These are phyloP conservation scores for Fereydounia khargensis DNA, from an alignment of 1,284 basidiomycete species.

Conservation along the genomic window DNA sequence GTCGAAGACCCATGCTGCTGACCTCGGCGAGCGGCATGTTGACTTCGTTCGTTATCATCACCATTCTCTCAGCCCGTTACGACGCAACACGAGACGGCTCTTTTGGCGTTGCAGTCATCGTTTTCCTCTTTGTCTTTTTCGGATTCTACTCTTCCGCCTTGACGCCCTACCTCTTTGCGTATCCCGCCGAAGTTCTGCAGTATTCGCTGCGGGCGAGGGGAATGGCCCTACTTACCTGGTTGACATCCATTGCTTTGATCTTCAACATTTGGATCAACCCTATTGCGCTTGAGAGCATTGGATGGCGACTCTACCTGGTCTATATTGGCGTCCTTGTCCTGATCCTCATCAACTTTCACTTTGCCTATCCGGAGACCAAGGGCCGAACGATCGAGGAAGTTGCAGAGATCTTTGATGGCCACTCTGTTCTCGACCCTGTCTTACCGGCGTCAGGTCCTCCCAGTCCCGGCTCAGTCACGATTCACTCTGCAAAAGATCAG, in stretches of 20 bases:
- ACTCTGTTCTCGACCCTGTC: too few species aligned
- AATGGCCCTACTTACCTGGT: slow-evolving; percentile 14
- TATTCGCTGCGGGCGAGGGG: slow-evolving; percentile 21
- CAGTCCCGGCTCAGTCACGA: too few species aligned
- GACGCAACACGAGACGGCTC: neutral
- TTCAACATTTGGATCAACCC: slow-evolving; percentile 29
- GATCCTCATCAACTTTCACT: slow-evolving; percentile 26
- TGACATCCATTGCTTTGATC: slow-evolving; percentile 15
- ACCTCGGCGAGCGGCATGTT: slow-evolving; percentile 2
- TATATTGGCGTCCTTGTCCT: slow-evolving; percentile 18
- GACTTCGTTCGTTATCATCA: slow-evolving; percentile 1
- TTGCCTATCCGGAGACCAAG: slow-evolving; percentile 26
- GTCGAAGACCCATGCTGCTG: slow-evolving; percentile 1
- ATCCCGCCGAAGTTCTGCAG: slow-evolving; percentile 21
- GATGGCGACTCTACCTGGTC: slow-evolving; percentile 31
- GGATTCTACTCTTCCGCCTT: slow-evolving; percentile 7
- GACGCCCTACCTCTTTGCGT: slow-evolving; percentile 10
- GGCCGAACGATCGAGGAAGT: slow-evolving; percentile 21
- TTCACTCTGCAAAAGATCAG: too few species aligned
- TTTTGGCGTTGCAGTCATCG: neutral
- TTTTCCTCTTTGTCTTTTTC: slow-evolving; percentile 3
- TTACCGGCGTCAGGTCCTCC: too few species aligned
- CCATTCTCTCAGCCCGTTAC: slow-evolving; percentile 1
- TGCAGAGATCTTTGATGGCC: slow-evolving; percentile 10
- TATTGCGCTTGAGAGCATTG: slow-evolving; percentile 21